Base-by-base conservation (phyloP, 75 land plant genomes). In the Picea sitchensis region DNA sequence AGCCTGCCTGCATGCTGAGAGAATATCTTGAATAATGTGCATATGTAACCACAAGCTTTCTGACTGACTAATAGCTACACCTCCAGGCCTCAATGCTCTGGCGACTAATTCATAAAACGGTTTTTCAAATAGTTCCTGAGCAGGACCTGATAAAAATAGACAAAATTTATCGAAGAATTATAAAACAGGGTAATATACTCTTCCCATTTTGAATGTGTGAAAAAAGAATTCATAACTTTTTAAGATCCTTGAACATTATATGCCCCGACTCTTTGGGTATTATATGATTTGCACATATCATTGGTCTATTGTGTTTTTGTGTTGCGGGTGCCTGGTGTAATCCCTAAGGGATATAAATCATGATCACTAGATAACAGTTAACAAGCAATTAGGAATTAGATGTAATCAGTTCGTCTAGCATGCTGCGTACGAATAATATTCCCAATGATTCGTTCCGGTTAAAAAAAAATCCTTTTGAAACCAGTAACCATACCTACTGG, bases 401-500 rank as follows among this genome's bases (percentile, higher is more conserved):
- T 32, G 38, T 9, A 32, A 15, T 17, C 44, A 15, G 41, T 36
- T 67, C 38, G 34, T 14, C 34, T 5, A 34, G 17, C 17, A 67
- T 34, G 4, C 65, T 67, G 71, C 14, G 5, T 36, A 23, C 31
- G 31, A 67, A 15, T 67, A 32, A 67, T 67, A 41, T 18, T 4
- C 7, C 44, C 13, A 32, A 15, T 12, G 14, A 67, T 67, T 36
- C 38, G 17, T 65, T 65, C 36, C 23, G 30, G 69, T 17, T 58
- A 18, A 6, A 32, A 64, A 65, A n/a, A 23, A 21, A 26, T 26
- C n/a, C 74, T 5, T 5, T 4, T n/a, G 26, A 26, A 26, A 26
- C 26, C 26, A 26, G 26, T 26, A 26, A 26, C 26, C 26, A 26
- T 26, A 26, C 26, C 54, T 56, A 97, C 90, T 3, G 99, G 99